Base-by-base conservation (phyloP, 208 protist species). In the Jaenimonas drosophilae region DNA sequence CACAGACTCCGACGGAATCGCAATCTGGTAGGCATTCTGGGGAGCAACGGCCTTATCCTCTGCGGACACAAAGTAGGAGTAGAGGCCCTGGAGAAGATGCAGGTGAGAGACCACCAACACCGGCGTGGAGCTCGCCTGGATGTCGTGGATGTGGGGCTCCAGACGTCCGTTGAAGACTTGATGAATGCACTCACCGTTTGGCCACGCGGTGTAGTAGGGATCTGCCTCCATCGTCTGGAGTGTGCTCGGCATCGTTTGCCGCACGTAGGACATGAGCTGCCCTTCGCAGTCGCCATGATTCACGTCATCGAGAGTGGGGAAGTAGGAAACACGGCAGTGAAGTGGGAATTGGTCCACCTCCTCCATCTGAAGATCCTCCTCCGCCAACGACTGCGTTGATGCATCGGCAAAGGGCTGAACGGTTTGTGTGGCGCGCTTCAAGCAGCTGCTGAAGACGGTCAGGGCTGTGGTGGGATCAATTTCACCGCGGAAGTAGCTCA, bases 81-180 rank as follows among this genome's bases (percentile, higher is more conserved):
- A 85, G 16, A 93, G 65, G 0, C 85, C 85, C 46, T 93, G 85
- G 24, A 93, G 57, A 12, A 93, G 59, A 19, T 68, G 63, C 32
- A 85, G 45, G 61, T 93, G 85, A 3, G 85, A 90, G 29, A 80
- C 69, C 0, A 93, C 80, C 5, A 93, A 67, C 44, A 93, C 70
- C 0, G 79, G 77, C 2, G 60, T 56, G 19, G 59, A 64, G 58
- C 77, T 90, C 4, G 80, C 85, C 46, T 93, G 85, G 34, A 93
- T 89, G 51, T 93, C 85, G 48, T 93, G 85, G 47, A 93, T 93
- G 47, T 89, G 80, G 4, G 79, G 85, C 67, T 93, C 79, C 14
- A 93, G 60, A 5, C 85, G 80, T 0, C 76, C 64, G 50, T 89
- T 90, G 45, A 84, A 93, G 29, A 93, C 74, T 44, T 93, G 85